Percentiles rank a stretch among this genome's conserved stretches.
Evolutionary conservation across 768 basidiomycete genomes (phyloP).

Genomic region (Glaciozyma antarctica): DNA sequence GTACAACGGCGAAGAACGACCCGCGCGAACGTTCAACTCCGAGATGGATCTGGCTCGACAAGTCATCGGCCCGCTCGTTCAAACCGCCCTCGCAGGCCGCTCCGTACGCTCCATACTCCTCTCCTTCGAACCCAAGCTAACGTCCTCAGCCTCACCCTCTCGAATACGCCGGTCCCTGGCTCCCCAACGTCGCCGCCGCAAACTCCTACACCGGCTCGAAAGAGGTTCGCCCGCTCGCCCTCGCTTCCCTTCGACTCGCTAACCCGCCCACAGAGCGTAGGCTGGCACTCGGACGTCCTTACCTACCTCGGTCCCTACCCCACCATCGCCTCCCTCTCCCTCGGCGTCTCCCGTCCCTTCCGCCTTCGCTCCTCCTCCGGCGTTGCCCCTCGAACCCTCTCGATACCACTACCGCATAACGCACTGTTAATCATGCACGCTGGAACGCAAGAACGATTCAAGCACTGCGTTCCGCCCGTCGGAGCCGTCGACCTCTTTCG

Average conservation of each 20-base stretch:
- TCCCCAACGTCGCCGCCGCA: slow-evolving; percentile 33
- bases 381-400: slow-evolving; percentile 26
- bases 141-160: slow-evolving; percentile 5
- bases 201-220: slow-evolving; percentile 31
- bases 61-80: slow-evolving; percentile 28
- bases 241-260: not conserved
- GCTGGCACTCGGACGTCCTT: slow-evolving; percentile 32
- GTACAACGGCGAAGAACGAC: slow-evolving; percentile 31
- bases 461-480: slow-evolving; percentile 31
- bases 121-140: not conserved
- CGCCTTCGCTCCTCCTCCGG: slow-evolving; percentile 23
- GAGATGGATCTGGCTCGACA: slow-evolving; percentile 29
- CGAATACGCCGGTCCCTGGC: slow-evolving; percentile 32
- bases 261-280: slow-evolving; percentile 12
- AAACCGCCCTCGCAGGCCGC: slow-evolving; percentile 11
- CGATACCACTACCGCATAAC: slow-evolving; percentile 33
- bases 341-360: slow-evolving; percentile 33
- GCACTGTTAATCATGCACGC: slow-evolving; percentile 35
- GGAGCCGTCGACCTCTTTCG: slow-evolving; percentile 30
- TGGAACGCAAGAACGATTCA: slow-evolving; percentile 33
- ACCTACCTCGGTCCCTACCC: slow-evolving; percentile 34
- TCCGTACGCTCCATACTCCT: not conserved
- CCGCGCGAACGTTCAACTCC: slow-evolving; percentile 7
- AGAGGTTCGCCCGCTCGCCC: slow-evolving; percentile 10
- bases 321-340: slow-evolving; percentile 34